Evolutionary conservation across 2,329 filamentous ascomycete genomes (phyloP), one percentile per base, ranked within the genome.

Genomic region (Aspergillus fumigatus): DNA sequence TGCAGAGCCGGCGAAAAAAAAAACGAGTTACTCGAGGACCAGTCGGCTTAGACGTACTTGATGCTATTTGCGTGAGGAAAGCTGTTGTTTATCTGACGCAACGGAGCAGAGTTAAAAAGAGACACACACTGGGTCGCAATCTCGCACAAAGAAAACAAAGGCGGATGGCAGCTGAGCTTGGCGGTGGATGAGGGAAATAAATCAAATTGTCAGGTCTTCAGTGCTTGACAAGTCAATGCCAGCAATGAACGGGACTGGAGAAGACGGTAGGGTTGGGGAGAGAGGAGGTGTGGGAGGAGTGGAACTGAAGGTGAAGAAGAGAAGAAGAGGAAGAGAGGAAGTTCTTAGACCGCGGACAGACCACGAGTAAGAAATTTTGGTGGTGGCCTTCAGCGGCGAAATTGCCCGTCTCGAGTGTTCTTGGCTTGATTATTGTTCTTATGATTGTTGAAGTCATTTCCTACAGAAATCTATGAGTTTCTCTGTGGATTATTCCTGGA

Each of bases 151-250:
- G 61, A 60, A 59, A 59, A 45, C 53, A 50, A 54, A 56, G 48
- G 51, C 40, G 21, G 62, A 54, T 51, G 56, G 56, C 59, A 56
- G 51, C 56, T 53, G 54, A 62, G 53, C 58, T 62, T 64, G 57
- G 53, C 60, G 52, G 52, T 48, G 49, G 48, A 49, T 54, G 41
- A 35, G 55, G 52, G 50, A 56, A 41, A 49, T 51, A 55, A 52
- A 58, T 62, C 60, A 56, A 57, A 57, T 70, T 67, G 67, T 66
- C 66, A 67, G 66, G 59, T 63, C 64, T 67, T 71, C 67, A 63
- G 66, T 75, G 75, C 77, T 79, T 75, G 76, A 78, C 77, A 79
- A 79, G 76, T 76, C 71, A 79, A 79, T 79, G 77, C 75, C 76
- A 78, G 77, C 75, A 72, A 70, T 59, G 62, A 69, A 66, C 53